Evolutionary conservation across 441 rosid genomes (phyloP), one percentile per base, ranked within the genome.

Genomic region (Melastoma candidum): DNA sequence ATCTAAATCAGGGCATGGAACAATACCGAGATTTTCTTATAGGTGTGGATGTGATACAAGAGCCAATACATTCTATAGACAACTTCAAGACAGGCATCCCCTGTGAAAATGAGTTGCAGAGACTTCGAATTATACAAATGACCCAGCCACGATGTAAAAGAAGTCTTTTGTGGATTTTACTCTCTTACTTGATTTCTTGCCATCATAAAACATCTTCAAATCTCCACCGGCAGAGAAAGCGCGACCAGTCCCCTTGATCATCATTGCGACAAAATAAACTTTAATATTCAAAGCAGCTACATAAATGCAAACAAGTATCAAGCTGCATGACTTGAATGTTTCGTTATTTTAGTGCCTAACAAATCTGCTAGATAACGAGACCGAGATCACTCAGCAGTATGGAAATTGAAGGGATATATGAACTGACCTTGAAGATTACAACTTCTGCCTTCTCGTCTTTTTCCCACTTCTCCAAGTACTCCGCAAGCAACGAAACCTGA

Each of bases 221-320:
- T 90, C 98, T 52, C 96, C 96, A 56, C 98, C 98, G 1, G 98
- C 98, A 10, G 98, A 90, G 70, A 87, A 90, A 63, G 90, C 96
- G 27, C 95, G 74, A 2, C 96, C 96, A 41, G 80, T 78, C 65
- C 96, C 98, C 98, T 90, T 13, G 26, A 8, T 41, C 41, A 39
- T 11, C 11, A 1, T n/a, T 36, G 49, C 36, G 47, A 46, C 24
- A 12, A 68, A 32, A 65, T 9, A 65, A 45, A 26, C 26, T 29
- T 57, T 4, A 49, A 14, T n/a, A 48, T 22, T 17, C 12, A 13
- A 1, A 13, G 60, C 32, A 57, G 56, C 9, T 46, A 46, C 2
- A 8, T 7, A 32, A 58, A 12, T 1, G 11, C 6, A 36, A 36
- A 36, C 41, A 36, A 7, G 43, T 11, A 49, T 48, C 25, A 54